Base-by-base conservation (phyloP, 2,329 filamentous ascomycete species). In the Gaeumannomyces sp. region DNA sequence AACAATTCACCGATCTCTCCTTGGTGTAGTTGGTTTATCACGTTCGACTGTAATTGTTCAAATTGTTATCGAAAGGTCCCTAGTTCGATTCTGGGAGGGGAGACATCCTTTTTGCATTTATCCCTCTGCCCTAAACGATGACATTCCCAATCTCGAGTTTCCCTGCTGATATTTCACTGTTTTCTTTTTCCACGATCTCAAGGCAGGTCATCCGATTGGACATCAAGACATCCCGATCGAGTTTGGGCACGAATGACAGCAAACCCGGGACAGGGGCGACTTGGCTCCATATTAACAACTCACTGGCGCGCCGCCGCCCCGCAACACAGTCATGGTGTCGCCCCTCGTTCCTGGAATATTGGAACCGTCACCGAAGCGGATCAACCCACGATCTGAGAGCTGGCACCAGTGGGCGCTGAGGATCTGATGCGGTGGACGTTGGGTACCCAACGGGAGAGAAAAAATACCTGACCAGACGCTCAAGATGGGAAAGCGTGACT, bases 1-100 rank as follows among this genome's bases (percentile, higher is more conserved):
- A 53, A 25, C 45, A 25, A 58, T 13, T 22, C 13, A 29, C 14
- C 4, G 16, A 60, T 38, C 59, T 60, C 59, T 25, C 59, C 59
- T 60, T 60, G 59, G 59, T 60, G 59, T 60, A 60, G 59, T 60
- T 60, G 59, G 59, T 60, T 60, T 35, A 60, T 60, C 59, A 60
- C 59, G 59, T 60, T 60, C 59, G 59, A 31, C 59, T 60, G 59
- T 60, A 60, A 60, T 60, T 60, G 59, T 60, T 31, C 28, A 35
- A 59, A 60, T 35, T 60, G 59, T 35, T 25, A 60, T 31, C 59
- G 59, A 60, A 60, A 60, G 59, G 59, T 60, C 59, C 59, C 59
- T 60, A 60, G 59, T 60, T 60, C 59, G 59, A 60, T 60, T 60
- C 59, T 60, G 59, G 59, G 59, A 60, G 59, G 59, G 59, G 59